Base-by-base conservation (phyloP, 2,329 filamentous ascomycete genomes). In the Helotiales sp. region DNA sequence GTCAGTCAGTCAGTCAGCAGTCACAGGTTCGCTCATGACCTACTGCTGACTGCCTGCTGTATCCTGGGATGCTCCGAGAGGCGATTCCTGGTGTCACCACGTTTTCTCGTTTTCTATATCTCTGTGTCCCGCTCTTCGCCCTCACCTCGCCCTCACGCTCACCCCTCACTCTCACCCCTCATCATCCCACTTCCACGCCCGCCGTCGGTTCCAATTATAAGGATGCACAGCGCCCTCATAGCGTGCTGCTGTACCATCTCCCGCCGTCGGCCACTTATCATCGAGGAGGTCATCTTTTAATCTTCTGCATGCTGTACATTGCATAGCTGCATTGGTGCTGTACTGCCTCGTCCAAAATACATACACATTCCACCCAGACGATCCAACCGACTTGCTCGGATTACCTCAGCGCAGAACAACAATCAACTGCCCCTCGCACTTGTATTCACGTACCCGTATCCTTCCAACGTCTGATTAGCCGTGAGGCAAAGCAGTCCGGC, bases 331-430 rank as follows among this genome's bases (percentile, higher is more conserved):
- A 27, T 46, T 52, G 25, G 19, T 25, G 15, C n/a, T 54, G 27
- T 54, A 47, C 52, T 54, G 52, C 52, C 52, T 54, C 52, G 22
- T 17, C 40, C 38, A 54, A 47, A 47, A 54, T 54, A 54, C 13
- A 19, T 27, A 25, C 13, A 12, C 46, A 48, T 10, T 27, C 15
- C 31, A 15, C 15, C 9, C 31, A 34, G 9, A 34, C 31, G 15
- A 9, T 9, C 31, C 9, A 9, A 34, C 31, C 31, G 9, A 9
- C 31, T 9, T 34, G 15, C 31, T 34, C 9, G 31, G 15, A 9
- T 34, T 15, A 15, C 15, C 9, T 15, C 15, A 9, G 31, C 31
- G 15, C 15, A 34, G 9, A 9, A 34, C n/a, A n/a, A n/a, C n/a
- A n/a, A n/a, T n/a, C n/a, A 34, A 34, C 31, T 15, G 19, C 30